phyloP scores from a whole-genome alignment of 2,329 filamentous ascomycete species.

The Ceratocystiopsis sp. region DNA sequence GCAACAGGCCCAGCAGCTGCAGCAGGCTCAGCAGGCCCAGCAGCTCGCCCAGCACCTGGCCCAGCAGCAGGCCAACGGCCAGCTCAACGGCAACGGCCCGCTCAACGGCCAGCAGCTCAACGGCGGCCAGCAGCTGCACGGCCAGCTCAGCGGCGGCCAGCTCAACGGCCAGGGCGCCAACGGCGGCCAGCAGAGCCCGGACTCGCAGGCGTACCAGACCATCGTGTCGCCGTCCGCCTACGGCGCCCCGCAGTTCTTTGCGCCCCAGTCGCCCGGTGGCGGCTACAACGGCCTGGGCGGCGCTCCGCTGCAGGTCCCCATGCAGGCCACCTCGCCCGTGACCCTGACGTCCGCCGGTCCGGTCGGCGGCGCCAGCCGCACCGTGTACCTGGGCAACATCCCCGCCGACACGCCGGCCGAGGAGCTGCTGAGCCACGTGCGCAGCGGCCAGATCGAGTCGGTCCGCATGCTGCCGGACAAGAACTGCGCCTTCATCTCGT shows the following conservation, averaged over 20 bases:
- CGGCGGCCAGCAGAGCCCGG: constrained; percentile 61
- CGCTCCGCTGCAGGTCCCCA: constrained; percentile 40
- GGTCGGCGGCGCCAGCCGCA: constrained; percentile 81
- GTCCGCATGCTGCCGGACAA: constrained; percentile 92
- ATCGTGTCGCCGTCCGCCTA: constrained; percentile 77
- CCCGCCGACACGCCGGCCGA: constrained; percentile 94
- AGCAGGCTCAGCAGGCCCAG: constrained; percentile 47
- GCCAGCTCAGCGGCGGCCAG: constrained; percentile 43
- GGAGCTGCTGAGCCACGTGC: constrained; percentile 89
- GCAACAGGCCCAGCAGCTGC: constrained; percentile 24
- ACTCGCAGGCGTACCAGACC: constrained; percentile 67
- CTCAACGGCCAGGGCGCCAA: constrained; percentile 40
- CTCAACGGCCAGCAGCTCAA: constrained; percentile 53
- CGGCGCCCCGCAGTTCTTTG: constrained; percentile 65
- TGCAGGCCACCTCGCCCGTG: constrained; percentile 56
- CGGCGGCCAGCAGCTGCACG: constrained; percentile 42
- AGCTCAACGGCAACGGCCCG: constrained; percentile 30
- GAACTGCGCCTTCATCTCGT: constrained; percentile 99
- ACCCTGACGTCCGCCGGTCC: constrained; percentile 55
- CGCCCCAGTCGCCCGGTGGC: constrained; percentile 71
- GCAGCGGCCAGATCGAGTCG: constrained; percentile 98
- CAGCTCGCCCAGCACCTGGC: constrained; percentile 39
- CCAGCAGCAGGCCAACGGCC: constrained; percentile 30
- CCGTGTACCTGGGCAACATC: constrained; percentile 94
- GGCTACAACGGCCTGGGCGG: constrained; percentile 48